phyloP scores from a whole-genome alignment of 1,284 basidiomycete species.

The Ustilago trichophora region DNA sequence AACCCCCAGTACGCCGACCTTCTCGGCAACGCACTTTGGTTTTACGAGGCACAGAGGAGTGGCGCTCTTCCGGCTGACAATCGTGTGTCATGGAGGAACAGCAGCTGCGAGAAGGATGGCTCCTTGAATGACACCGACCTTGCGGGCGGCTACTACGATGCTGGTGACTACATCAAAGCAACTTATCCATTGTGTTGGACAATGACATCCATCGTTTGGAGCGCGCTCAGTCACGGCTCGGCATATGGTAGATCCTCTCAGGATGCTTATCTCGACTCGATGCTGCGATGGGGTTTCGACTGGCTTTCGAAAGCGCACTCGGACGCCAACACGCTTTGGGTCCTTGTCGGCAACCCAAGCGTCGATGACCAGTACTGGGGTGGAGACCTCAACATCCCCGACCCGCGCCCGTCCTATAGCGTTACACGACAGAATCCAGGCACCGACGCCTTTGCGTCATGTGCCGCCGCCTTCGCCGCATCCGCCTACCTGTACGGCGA shows the following conservation, averaged over 20 bases:
- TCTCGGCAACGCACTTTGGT: constrained; percentile 82
- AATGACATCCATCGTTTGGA: constrained; percentile 85
- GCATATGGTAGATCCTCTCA: constrained; percentile 85
- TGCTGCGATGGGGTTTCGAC: constrained; percentile 81
- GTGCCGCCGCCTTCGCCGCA: constrained; percentile 84
- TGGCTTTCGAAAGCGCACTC: constrained; percentile 93
- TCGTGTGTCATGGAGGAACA: constrained; percentile 86
- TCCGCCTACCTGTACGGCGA: constrained; percentile 79
- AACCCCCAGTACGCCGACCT: constrained; percentile 78
- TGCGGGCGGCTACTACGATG: constrained; percentile 88
- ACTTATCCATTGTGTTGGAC: constrained; percentile 74
- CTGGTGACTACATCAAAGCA: constrained; percentile 81
- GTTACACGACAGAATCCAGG: constrained; percentile 82
- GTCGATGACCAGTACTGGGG: constrained; percentile 86
- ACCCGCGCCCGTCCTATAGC: constrained; percentile 77
- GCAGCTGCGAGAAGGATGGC: constrained; percentile 80
- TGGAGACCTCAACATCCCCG: constrained; percentile 81
- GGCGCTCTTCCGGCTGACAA: constrained; percentile 77
- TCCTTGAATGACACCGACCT: constrained; percentile 78
- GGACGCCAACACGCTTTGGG: constrained; percentile 76
- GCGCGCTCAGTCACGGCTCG: constrained; percentile 80
- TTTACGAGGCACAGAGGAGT: constrained; percentile 89
- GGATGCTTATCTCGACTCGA: constrained; percentile 83
- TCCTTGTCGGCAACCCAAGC: constrained; percentile 77
- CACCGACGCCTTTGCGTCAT: constrained; percentile 84